Percentiles rank a stretch among this genome's conserved stretches.
phyloP scores from a whole-genome alignment of 805 yeast genomes.

The Ogataea salicorniae region DNA sequence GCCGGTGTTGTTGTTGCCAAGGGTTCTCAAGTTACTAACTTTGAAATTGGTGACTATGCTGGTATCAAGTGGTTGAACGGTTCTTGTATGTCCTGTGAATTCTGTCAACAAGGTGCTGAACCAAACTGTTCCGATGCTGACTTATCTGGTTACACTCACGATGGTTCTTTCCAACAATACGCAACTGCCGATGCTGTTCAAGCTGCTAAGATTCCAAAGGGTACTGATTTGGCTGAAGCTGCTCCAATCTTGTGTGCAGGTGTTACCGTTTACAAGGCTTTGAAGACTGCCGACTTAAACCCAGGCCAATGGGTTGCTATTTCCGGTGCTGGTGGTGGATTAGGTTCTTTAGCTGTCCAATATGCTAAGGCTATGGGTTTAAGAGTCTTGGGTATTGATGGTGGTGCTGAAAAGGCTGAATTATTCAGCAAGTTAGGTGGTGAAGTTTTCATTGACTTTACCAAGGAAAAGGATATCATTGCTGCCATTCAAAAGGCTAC shows the following conservation, averaged over 20 bases:
- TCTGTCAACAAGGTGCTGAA: constrained; percentile 62
- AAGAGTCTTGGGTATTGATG: constrained; percentile 69
- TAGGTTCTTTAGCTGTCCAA: constrained; percentile 73
- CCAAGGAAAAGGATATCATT: constrained; percentile 37
- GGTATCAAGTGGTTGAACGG: constrained; percentile 84
- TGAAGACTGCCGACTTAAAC: constrained; percentile 70
- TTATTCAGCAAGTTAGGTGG: constrained; percentile 55
- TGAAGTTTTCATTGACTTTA: constrained; percentile 57
- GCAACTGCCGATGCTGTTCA: constrained; percentile 85
- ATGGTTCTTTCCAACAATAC: constrained; percentile 89
- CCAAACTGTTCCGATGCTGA: constrained; percentile 67
- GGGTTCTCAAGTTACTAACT: constrained; percentile 64
- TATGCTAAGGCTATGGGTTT: constrained; percentile 75
- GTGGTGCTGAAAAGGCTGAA: constrained; percentile 62
- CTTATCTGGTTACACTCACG: constrained; percentile 83
- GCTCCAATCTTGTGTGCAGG: constrained; percentile 91
- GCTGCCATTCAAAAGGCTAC: constrained; percentile 38
- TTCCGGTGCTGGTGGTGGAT: constrained; percentile 81
- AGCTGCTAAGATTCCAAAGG: constrained; percentile 74
- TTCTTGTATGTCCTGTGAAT: constrained; percentile 73
- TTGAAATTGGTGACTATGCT: constrained; percentile 74
- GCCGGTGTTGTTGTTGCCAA: constrained; percentile 80
- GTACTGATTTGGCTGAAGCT: constrained; percentile 66
- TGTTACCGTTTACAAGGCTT: constrained; percentile 85
- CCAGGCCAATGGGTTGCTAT: constrained; percentile 79